Percentiles rank a stretch among this genome's conserved stretches.
Conservation (phyloP, 352 stramenopile genomes). For the Globisporangium parvum region DNA sequence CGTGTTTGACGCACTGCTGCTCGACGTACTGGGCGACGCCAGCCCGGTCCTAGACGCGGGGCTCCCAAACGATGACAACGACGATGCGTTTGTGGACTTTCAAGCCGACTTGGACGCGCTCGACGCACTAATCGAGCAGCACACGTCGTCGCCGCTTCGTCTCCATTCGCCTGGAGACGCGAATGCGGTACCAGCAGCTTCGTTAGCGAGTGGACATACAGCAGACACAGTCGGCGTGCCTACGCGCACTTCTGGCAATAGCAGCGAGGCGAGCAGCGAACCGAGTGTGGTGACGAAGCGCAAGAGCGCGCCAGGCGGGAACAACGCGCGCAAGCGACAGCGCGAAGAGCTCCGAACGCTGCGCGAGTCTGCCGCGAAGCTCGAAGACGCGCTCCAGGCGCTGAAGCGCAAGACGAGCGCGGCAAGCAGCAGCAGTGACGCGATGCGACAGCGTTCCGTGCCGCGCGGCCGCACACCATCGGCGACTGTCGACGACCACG, state of each 20-base stretch:
- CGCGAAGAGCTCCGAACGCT: conserved; percentile 7
- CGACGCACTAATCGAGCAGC: conserved; percentile 1
- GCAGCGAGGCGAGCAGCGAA: not conserved
- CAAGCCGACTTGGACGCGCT: conserved; percentile 9
- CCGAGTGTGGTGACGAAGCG: not conserved
- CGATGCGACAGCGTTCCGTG: not conserved
- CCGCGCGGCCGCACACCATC: not conserved
- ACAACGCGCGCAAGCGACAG: conserved; percentile 9
- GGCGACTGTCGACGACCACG: not conserved
- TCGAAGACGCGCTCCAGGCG: conserved; percentile 5
- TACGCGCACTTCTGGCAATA: not conserved
- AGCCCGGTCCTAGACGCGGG: not conserved
- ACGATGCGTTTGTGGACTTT: conserved; percentile 2
- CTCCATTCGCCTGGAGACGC: not conserved
- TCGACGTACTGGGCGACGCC: conserved; percentile 1
- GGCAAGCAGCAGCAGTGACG: not conserved
- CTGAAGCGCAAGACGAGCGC: not conserved
- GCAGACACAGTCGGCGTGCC: too few species aligned
- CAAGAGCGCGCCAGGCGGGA: conserved; percentile 5
- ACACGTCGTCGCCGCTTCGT: not conserved
- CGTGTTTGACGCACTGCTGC: conserved; percentile 5
- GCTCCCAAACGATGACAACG: not conserved
- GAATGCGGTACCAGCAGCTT: too few species aligned
- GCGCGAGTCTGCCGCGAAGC: not conserved
- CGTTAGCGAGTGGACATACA: too few species aligned